phyloP scores from a whole-genome alignment of 2,329 filamentous ascomycete species.

The Raffaelea albimanens region DNA sequence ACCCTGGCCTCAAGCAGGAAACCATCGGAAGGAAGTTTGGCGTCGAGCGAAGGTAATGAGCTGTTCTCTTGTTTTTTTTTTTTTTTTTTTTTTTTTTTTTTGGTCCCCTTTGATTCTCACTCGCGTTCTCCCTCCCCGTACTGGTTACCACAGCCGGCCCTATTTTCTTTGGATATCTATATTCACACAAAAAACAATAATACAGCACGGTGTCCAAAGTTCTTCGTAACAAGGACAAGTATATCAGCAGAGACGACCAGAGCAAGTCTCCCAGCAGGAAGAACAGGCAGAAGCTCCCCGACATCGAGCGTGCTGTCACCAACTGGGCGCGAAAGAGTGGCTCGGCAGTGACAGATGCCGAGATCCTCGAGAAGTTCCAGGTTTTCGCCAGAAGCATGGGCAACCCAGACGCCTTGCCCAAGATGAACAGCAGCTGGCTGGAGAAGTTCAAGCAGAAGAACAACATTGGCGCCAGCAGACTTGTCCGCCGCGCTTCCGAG shows the following conservation, averaged over 20 bases:
- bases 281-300: conserved; percentile 73
- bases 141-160: no score
- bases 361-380: conserved; percentile 74
- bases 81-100: not conserved
- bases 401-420: conserved; percentile 60
- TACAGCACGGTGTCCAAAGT: conserved; percentile 97
- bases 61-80: not conserved
- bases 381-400: conserved; percentile 69
- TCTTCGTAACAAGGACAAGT: conserved; percentile 87
- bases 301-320: conserved; percentile 83
- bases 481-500: conserved; percentile 51
- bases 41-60: conserved; percentile 81
- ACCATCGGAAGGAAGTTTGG: conserved; percentile 95
- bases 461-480: conserved; percentile 35
- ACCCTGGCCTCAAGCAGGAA: conserved; percentile 86
- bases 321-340: conserved; percentile 77
- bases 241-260: conserved; percentile 72
- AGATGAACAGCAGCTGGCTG: conserved; percentile 71
- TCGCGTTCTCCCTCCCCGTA: conserved; percentile 20
- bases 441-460: conserved; percentile 95
- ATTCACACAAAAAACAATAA: not conserved
- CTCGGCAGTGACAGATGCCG: conserved; percentile 70
- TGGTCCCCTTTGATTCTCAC: not conserved
- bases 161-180: not conserved
- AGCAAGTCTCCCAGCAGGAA: conserved; percentile 73